Evolutionary conservation across 192 early-diverging fungal species (phyloP).

Genomic region (Backusella parvicylindrica): DNA sequence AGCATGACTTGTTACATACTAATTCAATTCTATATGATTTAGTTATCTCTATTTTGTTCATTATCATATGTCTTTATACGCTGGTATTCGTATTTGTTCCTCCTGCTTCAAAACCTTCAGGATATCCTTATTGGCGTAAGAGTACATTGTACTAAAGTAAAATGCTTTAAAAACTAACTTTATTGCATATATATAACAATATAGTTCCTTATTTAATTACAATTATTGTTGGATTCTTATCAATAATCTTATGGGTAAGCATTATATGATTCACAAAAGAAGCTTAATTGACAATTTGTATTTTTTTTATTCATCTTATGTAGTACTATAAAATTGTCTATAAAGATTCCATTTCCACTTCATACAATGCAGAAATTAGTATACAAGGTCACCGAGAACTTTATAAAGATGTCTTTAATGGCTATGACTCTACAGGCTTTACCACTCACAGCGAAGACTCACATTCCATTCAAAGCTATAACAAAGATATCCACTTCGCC

Average conservation of each 20-base stretch:
- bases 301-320: not conserved
- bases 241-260: not conserved
- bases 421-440: not conserved
- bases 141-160: not conserved
- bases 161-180: not conserved
- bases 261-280: not conserved
- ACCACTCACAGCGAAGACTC: not conserved
- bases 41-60: not conserved
- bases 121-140: slow-evolving; percentile 18
- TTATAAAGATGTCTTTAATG: not conserved
- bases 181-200: not conserved
- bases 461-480: not conserved
- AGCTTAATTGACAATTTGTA: not conserved
- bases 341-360: not conserved
- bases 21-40: no score
- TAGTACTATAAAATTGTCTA: not conserved
- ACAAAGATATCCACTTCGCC: not conserved
- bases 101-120: not conserved
- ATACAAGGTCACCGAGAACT: not conserved
- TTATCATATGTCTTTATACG: slow-evolving; percentile 10
- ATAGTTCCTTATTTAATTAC: not conserved
- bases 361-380: not conserved
- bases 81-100: slow-evolving; percentile 13
- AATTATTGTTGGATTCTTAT: not conserved
- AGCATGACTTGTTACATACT: not conserved